Evolutionary conservation across 2,329 filamentous ascomycete genomes (phyloP).

Genomic region (Cryoendolithus antarcticus): DNA sequence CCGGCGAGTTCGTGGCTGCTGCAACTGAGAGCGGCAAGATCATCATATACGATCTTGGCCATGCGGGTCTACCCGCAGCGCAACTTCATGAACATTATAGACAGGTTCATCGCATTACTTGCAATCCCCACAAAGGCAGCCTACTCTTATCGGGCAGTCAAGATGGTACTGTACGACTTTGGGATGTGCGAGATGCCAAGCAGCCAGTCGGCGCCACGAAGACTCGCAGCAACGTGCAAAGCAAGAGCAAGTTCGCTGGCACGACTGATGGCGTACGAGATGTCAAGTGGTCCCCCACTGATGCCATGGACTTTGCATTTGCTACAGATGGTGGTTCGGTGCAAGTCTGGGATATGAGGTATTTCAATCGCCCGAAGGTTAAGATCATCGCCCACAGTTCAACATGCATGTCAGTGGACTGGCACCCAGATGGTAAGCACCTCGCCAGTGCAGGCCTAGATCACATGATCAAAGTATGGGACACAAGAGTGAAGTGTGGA

Average conservation of each 20-base stretch:
- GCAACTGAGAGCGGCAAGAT: slow-evolving; percentile 54
- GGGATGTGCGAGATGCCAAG: slow-evolving; percentile 48
- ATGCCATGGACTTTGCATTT: slow-evolving; percentile 50
- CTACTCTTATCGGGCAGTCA: slow-evolving; percentile 53
- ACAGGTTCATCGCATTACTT: slow-evolving; percentile 53
- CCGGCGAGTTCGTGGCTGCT: slow-evolving; percentile 48
- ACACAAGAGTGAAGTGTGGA: slow-evolving; percentile 45
- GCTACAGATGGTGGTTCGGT: slow-evolving; percentile 52
- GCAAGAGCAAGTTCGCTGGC: slow-evolving; percentile 42
- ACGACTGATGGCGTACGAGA: slow-evolving; percentile 51
- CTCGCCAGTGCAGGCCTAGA: slow-evolving; percentile 51
- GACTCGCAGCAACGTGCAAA: slow-evolving; percentile 40
- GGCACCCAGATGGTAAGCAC: slow-evolving; percentile 56
- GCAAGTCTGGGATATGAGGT: slow-evolving; percentile 52
- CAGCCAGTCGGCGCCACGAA: slow-evolving; percentile 11
- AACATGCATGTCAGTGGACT: slow-evolving; percentile 49
- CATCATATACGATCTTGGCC: slow-evolving; percentile 52
- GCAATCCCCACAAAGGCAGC: slow-evolving; percentile 49
- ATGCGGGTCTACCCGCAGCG: slow-evolving; percentile 47
- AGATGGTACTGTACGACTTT: slow-evolving; percentile 51
- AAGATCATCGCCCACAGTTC: slow-evolving; percentile 48
- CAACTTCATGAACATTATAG: slow-evolving; percentile 52
- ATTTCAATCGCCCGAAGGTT: slow-evolving; percentile 43
- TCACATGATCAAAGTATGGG: slow-evolving; percentile 52
- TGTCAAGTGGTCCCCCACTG: slow-evolving; percentile 52